Evolutionary conservation across 2,329 filamentous ascomycete species (phyloP), one percentile per base, ranked within the genome.

Genomic region (Aspergillus sp.): DNA sequence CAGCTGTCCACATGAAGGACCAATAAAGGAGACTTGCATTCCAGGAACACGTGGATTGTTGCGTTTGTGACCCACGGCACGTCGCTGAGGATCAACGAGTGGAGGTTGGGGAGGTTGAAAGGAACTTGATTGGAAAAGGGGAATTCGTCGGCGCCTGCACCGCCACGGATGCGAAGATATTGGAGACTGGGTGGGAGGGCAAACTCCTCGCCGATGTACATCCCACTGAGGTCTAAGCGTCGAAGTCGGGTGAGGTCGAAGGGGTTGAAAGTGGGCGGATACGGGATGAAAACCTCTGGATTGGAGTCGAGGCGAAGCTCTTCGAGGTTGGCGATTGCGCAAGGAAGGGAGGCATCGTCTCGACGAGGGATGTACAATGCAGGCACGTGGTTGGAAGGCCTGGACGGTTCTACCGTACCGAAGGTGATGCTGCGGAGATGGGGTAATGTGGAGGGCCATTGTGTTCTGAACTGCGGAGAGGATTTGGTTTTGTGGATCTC

Each of bases 281-380:
- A 63, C 20, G 53, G 49, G 4, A 55, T 47, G 38, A 55, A 57
- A 11, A 59, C 47, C 14, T 56, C 52, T 4, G 64, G 62, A n/a
- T 66, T 53, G 43, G 62, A 70, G 45, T 62, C 51, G 3, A 73
- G 59, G 16, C 65, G 57, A 1, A 73, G 44, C 40, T 70, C 68
- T 55, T 69, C 64, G 4, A 73, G 58, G 26, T 69, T 69, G 3
- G 66, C 62, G 40, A 65, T 52, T 8, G 52, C 32, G 19, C 58
- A 61, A 1, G 56, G 45, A 38, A 51, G 43, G 19, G 45, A 47
- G n/a, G 53, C 8, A 44, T 47, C 22, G 26, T 47, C 35, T 33
- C 19, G 30, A 10, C 44, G 55, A 13, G 65, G 60, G 17, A 64
- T 38, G 52, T 56, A 51, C 50, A 59, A 48, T 41, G 61, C 51